Base-by-base conservation (phyloP, 169 alveolate species). In the Plasmodium berghei region DNA sequence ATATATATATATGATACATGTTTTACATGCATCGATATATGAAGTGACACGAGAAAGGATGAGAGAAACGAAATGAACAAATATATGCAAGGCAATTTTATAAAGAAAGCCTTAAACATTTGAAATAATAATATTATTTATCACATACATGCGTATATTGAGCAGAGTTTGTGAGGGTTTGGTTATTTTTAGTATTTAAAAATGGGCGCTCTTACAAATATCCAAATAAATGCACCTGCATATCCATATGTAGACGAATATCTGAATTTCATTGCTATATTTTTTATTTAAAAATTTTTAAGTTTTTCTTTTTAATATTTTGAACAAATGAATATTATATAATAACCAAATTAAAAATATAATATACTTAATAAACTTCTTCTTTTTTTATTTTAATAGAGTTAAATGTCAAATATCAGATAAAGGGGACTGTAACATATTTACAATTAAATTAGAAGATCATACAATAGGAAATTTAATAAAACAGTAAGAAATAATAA, bases 391-490 rank as follows among this genome's bases (percentile, higher is more conserved):
- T 69, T 46, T 69, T 46, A n/a, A 56, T 64, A 85, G 91, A 66
- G 91, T 85, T 52, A 59, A 12, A 24, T 85, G 91, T 48, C 63
- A 48, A 45, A 85, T 85, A 70, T 85, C 87, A 28, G 91, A 85
- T 26, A 85, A 71, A 42, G 91, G 91, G 6, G 91, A 85, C 12
- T 85, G 87, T 61, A 85, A 85, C 34, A 85, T 70, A 58, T 85
- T 85, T 54, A 71, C 80, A 42, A 85, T 85, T 55, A 69, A 71
- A 58, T 64, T 85, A 55, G 91, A 85, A 54, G 91, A 85, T 63
- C 91, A 85, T 59, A 85, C 91, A 12, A 45, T 85, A 45, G 91
- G 91, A 46, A 85, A 85, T 66, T 58, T 85, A 73, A 70, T 85
- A 58, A 85, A 71, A 34, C 71, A 56, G 91, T 85, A 85, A 26